Evolutionary conservation across 331 rosid genomes (phyloP).

Genomic region (Pyracantha coccinea): DNA sequence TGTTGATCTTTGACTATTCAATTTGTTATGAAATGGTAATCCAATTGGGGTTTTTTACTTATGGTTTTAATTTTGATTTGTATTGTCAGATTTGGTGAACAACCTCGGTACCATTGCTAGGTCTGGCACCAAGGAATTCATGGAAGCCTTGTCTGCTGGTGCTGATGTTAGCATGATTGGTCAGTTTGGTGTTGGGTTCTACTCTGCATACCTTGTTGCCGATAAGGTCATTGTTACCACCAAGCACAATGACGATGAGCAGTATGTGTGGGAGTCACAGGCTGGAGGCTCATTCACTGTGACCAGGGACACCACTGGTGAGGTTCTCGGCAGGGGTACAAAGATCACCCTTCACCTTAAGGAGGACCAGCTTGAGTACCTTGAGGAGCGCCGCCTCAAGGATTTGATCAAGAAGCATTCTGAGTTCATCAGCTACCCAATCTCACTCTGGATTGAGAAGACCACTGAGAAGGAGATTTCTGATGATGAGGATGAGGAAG

Average conservation of each 20-base stretch:
- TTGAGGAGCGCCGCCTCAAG: constrained; percentile 70
- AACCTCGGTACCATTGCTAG: constrained; percentile 78
- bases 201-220: constrained; percentile 68
- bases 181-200: constrained; percentile 76
- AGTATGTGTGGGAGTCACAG: constrained; percentile 87
- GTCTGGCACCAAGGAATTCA: constrained; percentile 82
- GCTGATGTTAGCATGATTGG: constrained; percentile 91
- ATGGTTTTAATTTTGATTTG: neutral
- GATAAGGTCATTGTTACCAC: constrained; percentile 67
- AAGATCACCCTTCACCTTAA: constrained; percentile 58
- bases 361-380: constrained; percentile 84
- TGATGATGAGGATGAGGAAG: constrained; percentile 85
- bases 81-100: constrained; percentile 64
- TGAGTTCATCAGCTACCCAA: constrained; percentile 86
- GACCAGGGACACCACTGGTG: constrained; percentile 63
- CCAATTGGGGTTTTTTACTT: neutral
- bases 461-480: constrained; percentile 85
- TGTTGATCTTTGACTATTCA: neutral
- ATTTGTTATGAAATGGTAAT: neutral
- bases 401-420: constrained; percentile 81
- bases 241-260: constrained; percentile 86
- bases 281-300: constrained; percentile 85
- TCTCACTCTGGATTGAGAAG: constrained; percentile 87
- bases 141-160: constrained; percentile 85
- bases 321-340: constrained; percentile 67